phyloP scores from a whole-genome alignment of 768 basidiomycete genomes.

The Mrakia hoshinonis region DNA sequence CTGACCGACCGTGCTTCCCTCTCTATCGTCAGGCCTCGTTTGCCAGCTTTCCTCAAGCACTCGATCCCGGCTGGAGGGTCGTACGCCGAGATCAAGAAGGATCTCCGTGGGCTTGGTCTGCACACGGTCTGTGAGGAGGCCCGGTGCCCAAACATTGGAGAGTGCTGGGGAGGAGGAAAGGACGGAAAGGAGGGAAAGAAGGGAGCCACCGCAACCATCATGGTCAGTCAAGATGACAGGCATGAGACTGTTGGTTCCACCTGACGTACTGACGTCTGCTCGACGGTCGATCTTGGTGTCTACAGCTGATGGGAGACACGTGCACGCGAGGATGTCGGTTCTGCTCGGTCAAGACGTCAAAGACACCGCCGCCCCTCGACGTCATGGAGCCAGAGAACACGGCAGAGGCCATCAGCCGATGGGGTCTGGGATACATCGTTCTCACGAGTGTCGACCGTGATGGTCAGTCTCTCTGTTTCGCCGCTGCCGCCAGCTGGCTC shows the following conservation, averaged over 20 bases:
- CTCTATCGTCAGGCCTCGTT: slow-evolving; percentile 54
- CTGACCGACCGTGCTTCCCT: slow-evolving; percentile 21
- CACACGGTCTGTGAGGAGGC: slow-evolving; percentile 99
- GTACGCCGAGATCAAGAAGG: slow-evolving; percentile 87
- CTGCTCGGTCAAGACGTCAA: slow-evolving; percentile 92
- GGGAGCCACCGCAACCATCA: slow-evolving; percentile 93
- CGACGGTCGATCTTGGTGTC: not conserved
- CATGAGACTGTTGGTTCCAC: not conserved
- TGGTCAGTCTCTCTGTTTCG: slow-evolving; percentile 48
- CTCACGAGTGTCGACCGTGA: slow-evolving; percentile 94
- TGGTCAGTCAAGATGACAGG: slow-evolving; percentile 53
- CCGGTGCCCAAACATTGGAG: slow-evolving; percentile 97
- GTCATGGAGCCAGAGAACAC: slow-evolving; percentile 96
- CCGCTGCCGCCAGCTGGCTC: not conserved
- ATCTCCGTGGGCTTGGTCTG: slow-evolving; percentile 77
- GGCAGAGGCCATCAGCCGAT: slow-evolving; percentile 92
- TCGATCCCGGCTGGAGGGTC: slow-evolving; percentile 81
- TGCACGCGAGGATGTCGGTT: slow-evolving; percentile 97
- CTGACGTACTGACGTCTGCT: not conserved
- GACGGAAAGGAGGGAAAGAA: slow-evolving; percentile 65
- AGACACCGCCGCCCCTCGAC: slow-evolving; percentile 78
- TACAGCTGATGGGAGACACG: slow-evolving; percentile 94
- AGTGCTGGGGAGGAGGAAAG: slow-evolving; percentile 82
- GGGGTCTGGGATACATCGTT: slow-evolving; percentile 97
- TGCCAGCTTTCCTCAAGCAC: slow-evolving; percentile 82